Evolutionary conservation across 805 yeast species (phyloP), one percentile per base, ranked within the genome.

Genomic region (Kodamaea leandrae): DNA sequence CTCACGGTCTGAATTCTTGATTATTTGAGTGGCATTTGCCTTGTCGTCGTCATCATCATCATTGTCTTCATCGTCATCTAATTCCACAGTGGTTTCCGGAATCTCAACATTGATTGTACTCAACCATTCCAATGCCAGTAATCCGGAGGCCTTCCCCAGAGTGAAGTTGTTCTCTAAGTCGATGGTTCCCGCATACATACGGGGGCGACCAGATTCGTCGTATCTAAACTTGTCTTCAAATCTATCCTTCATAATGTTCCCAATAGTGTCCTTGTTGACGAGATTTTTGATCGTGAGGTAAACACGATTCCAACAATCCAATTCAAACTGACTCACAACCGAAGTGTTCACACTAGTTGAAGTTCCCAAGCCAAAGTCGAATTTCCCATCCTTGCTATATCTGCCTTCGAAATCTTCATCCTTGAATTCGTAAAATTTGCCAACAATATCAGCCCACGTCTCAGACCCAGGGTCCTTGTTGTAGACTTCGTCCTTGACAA

Each of bases 171-270:
- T 60, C 42, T 89, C 95, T 43, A 93, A 76, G 51, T 90, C 95
- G 30, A 70, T 71, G 21, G 82, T 76, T 41, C 79, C 81, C 49
- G 77, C 80, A 86, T 95, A 91, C 23, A 90, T 69, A 27, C 80
- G 74, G 10, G 99, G 99, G 20, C 87, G 62, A 2, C 90, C 95
- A 45, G 82, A 75, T 25, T 76, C 81, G 58, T 89, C 96, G 58
- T 85, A 93, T 51, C 91, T 74, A 67, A 93, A 91, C 32, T 63
- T 68, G 43, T 81, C 86, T 52, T 91, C 97, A 64, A 93, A 91
- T 44, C 78, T 68, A 45, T 86, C 95, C 55, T 86, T 80, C 55
- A 91, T 62, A 18, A 87, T 72, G 39, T 72, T 67, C 2, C 83
- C 68, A 6, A 86, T 76, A 15, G 75, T 78, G 39, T 86, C 96